A percentile compares a stretch with the other conserved stretches of the same genome.
These are phyloP conservation scores for Phytophthora parvispora DNA, from an alignment of 352 stramenopile genomes.

Conservation along the genomic window DNA sequence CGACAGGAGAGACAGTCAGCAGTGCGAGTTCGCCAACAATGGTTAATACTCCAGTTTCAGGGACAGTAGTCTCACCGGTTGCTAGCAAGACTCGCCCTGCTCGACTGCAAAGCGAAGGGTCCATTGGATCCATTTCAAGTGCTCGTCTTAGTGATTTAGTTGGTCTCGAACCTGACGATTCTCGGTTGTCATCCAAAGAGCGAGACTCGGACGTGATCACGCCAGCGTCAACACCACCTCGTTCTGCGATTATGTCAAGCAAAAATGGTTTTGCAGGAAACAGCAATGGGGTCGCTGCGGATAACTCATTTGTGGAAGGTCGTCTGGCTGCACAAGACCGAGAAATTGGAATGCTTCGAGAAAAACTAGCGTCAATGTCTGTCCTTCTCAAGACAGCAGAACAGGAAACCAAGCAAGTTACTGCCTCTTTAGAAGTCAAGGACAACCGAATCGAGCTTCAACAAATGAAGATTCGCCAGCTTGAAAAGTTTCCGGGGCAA, in stretches of 20 bases:
- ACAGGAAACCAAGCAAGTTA: conserved; percentile 70
- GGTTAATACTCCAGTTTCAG: conserved; percentile 12
- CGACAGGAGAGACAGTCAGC: conserved; percentile 26
- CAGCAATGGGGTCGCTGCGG: conserved; percentile 1
- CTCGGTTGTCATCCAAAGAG: conserved; percentile 7
- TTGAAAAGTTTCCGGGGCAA: conserved; percentile 70
- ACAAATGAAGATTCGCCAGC: conserved; percentile 66
- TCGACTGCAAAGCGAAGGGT: conserved; percentile 40
- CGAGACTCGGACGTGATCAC: conserved; percentile 6
- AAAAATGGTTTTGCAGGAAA: conserved; percentile 24
- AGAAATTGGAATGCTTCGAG: conserved; percentile 76
- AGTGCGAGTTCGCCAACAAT: conserved; percentile 25
- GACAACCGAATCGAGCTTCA: conserved; percentile 80
- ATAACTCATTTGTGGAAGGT: conserved; percentile 63
- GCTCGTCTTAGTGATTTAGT: conserved; percentile 44
- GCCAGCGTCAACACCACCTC: conserved; percentile 14
- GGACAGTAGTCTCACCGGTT: conserved; percentile 2
- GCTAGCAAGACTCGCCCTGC: conserved; percentile 16
- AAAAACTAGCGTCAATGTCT: conserved; percentile 75
- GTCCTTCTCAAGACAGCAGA: conserved; percentile 71
- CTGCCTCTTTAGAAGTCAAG: conserved; percentile 74
- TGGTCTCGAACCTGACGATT: conserved; percentile 36
- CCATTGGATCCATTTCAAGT: conserved; percentile 25
- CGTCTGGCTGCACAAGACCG: conserved; percentile 73
- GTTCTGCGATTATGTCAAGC: conserved; percentile 8